These are phyloP conservation scores for Sinapis alba DNA, from an alignment of 441 rosid genomes.

Conservation along the genomic window DNA sequence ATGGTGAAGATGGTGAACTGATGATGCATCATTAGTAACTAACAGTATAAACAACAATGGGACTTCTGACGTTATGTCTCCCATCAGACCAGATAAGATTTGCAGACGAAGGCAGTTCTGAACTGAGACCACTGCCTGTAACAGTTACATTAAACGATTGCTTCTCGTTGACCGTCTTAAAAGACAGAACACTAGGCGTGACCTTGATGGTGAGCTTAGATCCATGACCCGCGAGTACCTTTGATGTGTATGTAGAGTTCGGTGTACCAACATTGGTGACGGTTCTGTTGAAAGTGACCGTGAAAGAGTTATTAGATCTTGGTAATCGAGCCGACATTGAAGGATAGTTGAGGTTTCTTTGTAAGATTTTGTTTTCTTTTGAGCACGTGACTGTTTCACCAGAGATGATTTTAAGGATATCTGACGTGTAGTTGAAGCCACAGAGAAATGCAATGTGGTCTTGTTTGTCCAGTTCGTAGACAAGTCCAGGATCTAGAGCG, in stretches of 20 bases:
- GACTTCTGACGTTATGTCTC: not conserved
- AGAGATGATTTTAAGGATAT: not conserved
- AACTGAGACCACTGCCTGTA: not conserved
- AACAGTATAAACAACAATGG: not conserved
- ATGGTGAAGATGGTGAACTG: slow-evolving; percentile 26
- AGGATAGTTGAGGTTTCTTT: not conserved
- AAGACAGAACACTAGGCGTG: not conserved
- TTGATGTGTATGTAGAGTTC: not conserved
- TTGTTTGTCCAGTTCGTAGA: not conserved
- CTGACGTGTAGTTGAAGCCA: not conserved
- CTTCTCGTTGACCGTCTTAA: not conserved
- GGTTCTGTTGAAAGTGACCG: not conserved
- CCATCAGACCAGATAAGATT: not conserved
- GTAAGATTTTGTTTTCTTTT: not conserved
- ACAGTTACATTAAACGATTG: not conserved
- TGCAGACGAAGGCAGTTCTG: not conserved
- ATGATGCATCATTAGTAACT: not conserved
- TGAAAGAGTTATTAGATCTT: not conserved
- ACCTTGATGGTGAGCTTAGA: not conserved
- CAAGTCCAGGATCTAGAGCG: not conserved
- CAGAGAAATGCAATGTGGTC: not conserved
- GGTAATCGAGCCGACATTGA: not conserved
- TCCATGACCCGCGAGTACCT: not conserved
- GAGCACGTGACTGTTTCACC: not conserved
- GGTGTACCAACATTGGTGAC: not conserved